Base-by-base conservation (phyloP, 2,329 filamentous ascomycete genomes). In the Fusarium sp. region DNA sequence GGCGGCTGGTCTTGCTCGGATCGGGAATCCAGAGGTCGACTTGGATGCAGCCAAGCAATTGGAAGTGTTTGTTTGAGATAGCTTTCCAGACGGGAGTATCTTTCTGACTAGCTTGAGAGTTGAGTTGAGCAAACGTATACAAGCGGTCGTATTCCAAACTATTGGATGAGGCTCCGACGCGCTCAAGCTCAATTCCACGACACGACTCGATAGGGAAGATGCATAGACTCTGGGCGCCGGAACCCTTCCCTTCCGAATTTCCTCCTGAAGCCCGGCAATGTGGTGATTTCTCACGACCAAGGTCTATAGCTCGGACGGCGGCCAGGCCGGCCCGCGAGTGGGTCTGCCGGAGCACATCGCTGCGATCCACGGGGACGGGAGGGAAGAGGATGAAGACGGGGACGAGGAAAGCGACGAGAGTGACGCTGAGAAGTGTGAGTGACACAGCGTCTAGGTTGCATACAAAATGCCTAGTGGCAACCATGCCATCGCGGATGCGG, bases 141-240 rank as follows among this genome's bases (percentile, higher is more conserved):
- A 95, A 87, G 8, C 93, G 88, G 78, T 97, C 94, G 77, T 91
- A 91, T 75, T 90, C 86, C 57, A 97, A 83, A 4, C 94, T 93
- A 4, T 87, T 87, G 8, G 87, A 81, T 43, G 92, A 79, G 17
- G 96, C 84, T 53, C 87, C 85, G 61, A 87, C 87, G 63, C 84
- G 80, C 50, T 86, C 80, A 45, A 97, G 78, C 79, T 96, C 92
- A 54, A 97, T 88, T 27, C 91, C 91, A 56, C 82, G 83, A 76
- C 93, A 97, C 57, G 91, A 93, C 80, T 96, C 95, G 76, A 97
- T 80, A 1, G 94, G 94, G 77, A 96, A 95, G 61, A 94, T 85
- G 80, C 89, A 90, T 50, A 97, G 82, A 55, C 91, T 91, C 76
- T 93, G 79, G 50, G 86, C 76, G 20, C 55, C 62, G 58, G 72